phyloP scores from a whole-genome alignment of 1,139 yeast species.

The Yamadazyma siamensis region DNA sequence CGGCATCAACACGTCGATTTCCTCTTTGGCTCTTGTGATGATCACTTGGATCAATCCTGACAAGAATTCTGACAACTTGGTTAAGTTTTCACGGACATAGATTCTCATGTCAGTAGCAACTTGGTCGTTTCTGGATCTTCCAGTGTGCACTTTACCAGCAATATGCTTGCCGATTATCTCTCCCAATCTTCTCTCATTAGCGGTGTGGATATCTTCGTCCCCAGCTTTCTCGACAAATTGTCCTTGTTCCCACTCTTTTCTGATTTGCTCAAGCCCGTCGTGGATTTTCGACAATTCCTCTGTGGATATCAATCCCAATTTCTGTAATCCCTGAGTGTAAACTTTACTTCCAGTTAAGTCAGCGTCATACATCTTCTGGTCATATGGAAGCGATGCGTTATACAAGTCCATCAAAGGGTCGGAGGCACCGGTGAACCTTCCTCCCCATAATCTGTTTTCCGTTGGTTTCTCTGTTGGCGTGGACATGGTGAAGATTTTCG shows the following conservation, averaged over 20 bases:
- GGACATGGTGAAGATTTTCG: slow-evolving; percentile 10
- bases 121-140: slow-evolving; percentile 97
- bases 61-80: slow-evolving; percentile 55
- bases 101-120: slow-evolving; percentile 98
- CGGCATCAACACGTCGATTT: slow-evolving; percentile 93
- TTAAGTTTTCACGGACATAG: slow-evolving; percentile 77
- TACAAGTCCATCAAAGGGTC: slow-evolving; percentile 97
- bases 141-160: slow-evolving; percentile 98
- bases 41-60: slow-evolving; percentile 63
- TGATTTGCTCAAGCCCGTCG: slow-evolving; percentile 67
- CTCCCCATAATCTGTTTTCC: slow-evolving; percentile 89
- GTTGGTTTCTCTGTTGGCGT: slow-evolving; percentile 53
- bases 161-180: slow-evolving; percentile 90
- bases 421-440: slow-evolving; percentile 94
- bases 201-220: slow-evolving; percentile 98
- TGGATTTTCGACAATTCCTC: slow-evolving; percentile 80
- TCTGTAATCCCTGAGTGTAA: slow-evolving; percentile 81
- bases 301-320: slow-evolving; percentile 66
- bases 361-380: slow-evolving; percentile 88
- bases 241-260: slow-evolving; percentile 76
- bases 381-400: slow-evolving; percentile 96
- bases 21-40: slow-evolving; percentile 72
- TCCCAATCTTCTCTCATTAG: slow-evolving; percentile 95
- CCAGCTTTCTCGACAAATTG: slow-evolving; percentile 81
- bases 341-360: slow-evolving; percentile 93